Evolutionary conservation across 129 eudicot species (phyloP).

Genomic region (Arctium minus): DNA sequence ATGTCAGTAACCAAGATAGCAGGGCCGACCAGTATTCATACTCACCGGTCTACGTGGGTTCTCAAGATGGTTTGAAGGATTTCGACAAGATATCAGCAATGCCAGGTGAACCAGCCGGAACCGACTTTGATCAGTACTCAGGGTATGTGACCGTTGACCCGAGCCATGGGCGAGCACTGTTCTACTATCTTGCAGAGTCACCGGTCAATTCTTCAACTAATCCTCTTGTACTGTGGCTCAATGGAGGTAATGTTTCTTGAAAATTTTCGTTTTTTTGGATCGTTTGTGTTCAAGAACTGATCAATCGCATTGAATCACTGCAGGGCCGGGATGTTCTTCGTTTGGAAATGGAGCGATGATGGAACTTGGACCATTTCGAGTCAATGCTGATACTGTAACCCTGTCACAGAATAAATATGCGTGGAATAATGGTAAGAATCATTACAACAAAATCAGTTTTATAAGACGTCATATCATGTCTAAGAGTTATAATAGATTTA

Average conservation of each 20-base stretch:
- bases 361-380: slow-evolving; percentile 63
- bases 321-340: slow-evolving; percentile 74
- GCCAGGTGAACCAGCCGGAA: slow-evolving; percentile 63
- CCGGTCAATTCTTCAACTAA: slow-evolving; percentile 31
- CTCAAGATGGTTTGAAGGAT: slow-evolving; percentile 53
- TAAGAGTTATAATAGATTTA: not conserved
- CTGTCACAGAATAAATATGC: slow-evolving; percentile 42
- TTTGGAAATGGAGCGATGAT: slow-evolving; percentile 51
- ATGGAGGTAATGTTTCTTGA: slow-evolving; percentile 55
- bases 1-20: not conserved
- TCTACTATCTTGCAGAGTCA: slow-evolving; percentile 54
- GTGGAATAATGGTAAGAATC: slow-evolving; percentile 49
- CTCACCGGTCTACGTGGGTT: slow-evolving; percentile 34
- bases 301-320: not conserved
- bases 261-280: not conserved
- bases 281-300: not conserved
- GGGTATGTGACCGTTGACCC: slow-evolving; percentile 74
- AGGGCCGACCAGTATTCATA: not conserved
- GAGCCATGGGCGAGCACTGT: slow-evolving; percentile 43
- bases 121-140: slow-evolving; percentile 54
- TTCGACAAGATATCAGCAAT: slow-evolving; percentile 39
- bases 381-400: slow-evolving; percentile 43
- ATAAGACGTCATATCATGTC: not conserved
- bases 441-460: not conserved
- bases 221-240: slow-evolving; percentile 73